Percentiles rank a stretch among this genome's conserved stretches.
These are phyloP conservation scores for Globisporangium mamillatum DNA, from an alignment of 352 stramenopile genomes.

Conservation along the genomic window DNA sequence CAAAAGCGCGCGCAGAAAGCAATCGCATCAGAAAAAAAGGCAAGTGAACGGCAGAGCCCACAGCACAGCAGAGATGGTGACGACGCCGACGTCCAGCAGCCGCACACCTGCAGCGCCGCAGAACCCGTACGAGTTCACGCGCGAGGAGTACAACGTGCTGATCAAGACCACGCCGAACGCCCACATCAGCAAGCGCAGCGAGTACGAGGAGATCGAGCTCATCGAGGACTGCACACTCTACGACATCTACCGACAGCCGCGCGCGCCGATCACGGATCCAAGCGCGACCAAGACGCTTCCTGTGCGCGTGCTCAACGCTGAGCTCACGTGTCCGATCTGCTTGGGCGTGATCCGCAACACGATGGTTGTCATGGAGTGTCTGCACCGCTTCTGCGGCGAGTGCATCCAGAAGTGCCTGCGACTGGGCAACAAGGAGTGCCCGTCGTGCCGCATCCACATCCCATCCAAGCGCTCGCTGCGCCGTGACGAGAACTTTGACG, in stretches of 20 bases:
- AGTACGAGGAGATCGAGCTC: constrained; percentile 86
- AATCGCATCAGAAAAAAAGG: not conserved
- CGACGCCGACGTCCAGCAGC: not conserved
- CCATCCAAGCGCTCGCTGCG: constrained; percentile 83
- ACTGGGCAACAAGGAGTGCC: constrained; percentile 85
- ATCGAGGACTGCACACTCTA: constrained; percentile 88
- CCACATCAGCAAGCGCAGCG: constrained; percentile 58
- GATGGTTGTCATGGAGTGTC: constrained; percentile 89
- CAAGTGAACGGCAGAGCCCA: not conserved
- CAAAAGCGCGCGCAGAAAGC: not conserved
- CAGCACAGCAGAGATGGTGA: not conserved
- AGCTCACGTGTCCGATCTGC: constrained; percentile 88
- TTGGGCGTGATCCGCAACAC: constrained; percentile 82
- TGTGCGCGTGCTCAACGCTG: constrained; percentile 68
- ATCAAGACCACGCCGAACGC: constrained; percentile 38
- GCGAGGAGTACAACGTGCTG: constrained; percentile 62
- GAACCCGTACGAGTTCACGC: constrained; percentile 72
- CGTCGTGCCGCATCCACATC: constrained; percentile 88
- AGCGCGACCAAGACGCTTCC: constrained; percentile 56
- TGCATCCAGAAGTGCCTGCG: constrained; percentile 89
- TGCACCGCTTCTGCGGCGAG: constrained; percentile 89
- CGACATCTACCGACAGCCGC: constrained; percentile 85
- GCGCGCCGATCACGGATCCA: constrained; percentile 55
- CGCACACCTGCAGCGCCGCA: constrained; percentile 18
- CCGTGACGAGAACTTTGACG: constrained; percentile 83